phyloP scores from a whole-genome alignment of 2,329 filamentous ascomycete genomes.

The Didymella keratinophila region DNA sequence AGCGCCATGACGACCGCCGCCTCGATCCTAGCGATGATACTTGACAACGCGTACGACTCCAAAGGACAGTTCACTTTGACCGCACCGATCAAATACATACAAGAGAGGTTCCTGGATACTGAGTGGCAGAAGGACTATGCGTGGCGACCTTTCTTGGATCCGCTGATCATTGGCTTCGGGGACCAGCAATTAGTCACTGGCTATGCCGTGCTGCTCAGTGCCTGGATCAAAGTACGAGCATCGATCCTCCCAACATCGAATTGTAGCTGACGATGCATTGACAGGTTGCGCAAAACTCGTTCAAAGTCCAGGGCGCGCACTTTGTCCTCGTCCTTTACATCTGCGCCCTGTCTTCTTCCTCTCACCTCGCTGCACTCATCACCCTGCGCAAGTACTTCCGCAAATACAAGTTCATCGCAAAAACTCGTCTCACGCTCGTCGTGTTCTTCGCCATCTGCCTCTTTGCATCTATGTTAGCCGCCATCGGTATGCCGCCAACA shows the following conservation, averaged over 20 bases:
- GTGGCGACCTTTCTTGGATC: slow-evolving; percentile 42
- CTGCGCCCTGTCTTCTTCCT: slow-evolving; percentile 42
- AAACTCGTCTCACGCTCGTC: slow-evolving; percentile 38
- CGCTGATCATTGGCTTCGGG: slow-evolving; percentile 42
- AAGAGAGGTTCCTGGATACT: slow-evolving; percentile 35
- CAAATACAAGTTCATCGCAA: slow-evolving; percentile 41
- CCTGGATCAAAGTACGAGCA: slow-evolving; percentile 39
- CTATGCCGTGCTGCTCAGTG: slow-evolving; percentile 42
- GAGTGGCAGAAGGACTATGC: slow-evolving; percentile 44
- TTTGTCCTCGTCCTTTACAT: slow-evolving; percentile 45
- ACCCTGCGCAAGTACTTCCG: slow-evolving; percentile 43
- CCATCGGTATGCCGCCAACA: slow-evolving; percentile 31
- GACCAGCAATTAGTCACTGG: slow-evolving; percentile 46
- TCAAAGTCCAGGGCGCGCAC: slow-evolving; percentile 40
- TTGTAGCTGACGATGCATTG: not conserved
- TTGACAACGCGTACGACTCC: slow-evolving; percentile 40
- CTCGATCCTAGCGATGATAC: slow-evolving; percentile 44
- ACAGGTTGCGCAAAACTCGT: slow-evolving; percentile 37
- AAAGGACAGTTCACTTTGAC: slow-evolving; percentile 35
- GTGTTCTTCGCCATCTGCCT: slow-evolving; percentile 40
- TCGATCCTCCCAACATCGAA: not conserved
- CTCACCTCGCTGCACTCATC: slow-evolving; percentile 44
- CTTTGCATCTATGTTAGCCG: slow-evolving; percentile 38
- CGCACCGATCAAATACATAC: slow-evolving; percentile 33
- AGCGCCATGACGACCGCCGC: slow-evolving; percentile 42